phyloP scores from a whole-genome alignment of 2,329 filamentous ascomycete genomes.

The Pyricularia sp. region DNA sequence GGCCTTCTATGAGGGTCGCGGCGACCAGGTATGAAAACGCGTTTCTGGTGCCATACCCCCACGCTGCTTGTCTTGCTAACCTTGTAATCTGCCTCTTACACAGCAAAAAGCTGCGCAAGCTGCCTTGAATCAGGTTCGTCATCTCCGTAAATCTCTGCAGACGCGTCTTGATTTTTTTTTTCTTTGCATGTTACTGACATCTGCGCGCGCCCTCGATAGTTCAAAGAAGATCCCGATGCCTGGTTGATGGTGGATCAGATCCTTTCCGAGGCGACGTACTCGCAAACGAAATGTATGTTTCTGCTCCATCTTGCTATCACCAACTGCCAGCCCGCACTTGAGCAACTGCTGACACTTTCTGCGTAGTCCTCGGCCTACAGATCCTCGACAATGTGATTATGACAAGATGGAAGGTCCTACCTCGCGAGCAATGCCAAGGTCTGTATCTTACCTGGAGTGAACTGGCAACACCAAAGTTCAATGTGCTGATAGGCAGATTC shows the following conservation, averaged over 20 bases:
- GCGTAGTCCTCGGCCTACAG: slow-evolving; percentile 69
- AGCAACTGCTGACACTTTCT: slow-evolving; percentile 21
- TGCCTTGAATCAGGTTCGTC: slow-evolving; percentile 58
- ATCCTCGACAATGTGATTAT: slow-evolving; percentile 97
- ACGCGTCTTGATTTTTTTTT: not conserved
- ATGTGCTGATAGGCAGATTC: not conserved
- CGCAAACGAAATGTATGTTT: slow-evolving; percentile 68
- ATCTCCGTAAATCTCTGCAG: slow-evolving; percentile 22
- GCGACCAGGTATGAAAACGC: slow-evolving; percentile 60
- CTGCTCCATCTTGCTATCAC: not conserved
- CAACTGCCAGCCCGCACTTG: slow-evolving; percentile 36
- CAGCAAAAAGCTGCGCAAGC: slow-evolving; percentile 95
- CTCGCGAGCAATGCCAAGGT: slow-evolving; percentile 92
- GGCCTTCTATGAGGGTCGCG: slow-evolving; percentile 93
- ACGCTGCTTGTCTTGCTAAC: slow-evolving; percentile 21
- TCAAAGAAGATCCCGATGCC: slow-evolving; percentile 97
- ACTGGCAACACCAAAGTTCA: not conserved
- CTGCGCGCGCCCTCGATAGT: slow-evolving; percentile 28
- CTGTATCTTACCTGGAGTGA: slow-evolving; percentile 11
- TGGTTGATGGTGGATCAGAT: slow-evolving; percentile 98
- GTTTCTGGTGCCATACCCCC: slow-evolving; percentile 1
- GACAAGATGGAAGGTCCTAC: slow-evolving; percentile 97
- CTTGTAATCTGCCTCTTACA: slow-evolving; percentile 19
- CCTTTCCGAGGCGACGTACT: slow-evolving; percentile 80
- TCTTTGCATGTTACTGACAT: not conserved